Percentiles rank a stretch among this genome's conserved stretches.
These are phyloP conservation scores for Psidium guajava DNA, from an alignment of 345 rosid genomes.

Conservation along the genomic window DNA sequence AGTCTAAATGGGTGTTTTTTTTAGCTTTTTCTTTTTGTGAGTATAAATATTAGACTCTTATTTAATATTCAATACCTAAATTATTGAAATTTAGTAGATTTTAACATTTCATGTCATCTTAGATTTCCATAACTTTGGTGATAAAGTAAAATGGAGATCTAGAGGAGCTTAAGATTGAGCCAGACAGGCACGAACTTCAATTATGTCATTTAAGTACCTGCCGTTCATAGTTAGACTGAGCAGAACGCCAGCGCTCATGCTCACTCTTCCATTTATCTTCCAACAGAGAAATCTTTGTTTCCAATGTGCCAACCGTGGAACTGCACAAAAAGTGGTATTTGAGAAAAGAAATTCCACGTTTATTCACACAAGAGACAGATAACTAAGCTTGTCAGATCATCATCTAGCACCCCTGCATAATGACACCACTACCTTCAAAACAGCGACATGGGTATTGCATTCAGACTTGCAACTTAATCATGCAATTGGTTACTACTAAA, in stretches of 20 bases:
- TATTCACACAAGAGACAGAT: neutral
- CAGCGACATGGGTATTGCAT: neutral
- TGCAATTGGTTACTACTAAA: neutral
- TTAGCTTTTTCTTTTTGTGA: neutral
- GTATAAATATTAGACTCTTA: neutral
- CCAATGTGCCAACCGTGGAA: conserved; percentile 56
- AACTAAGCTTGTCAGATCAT: neutral
- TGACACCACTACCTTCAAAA: neutral
- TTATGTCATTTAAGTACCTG: conserved; percentile 41
- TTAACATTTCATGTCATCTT: neutral
- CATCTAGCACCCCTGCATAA: neutral
- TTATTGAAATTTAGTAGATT: neutral
- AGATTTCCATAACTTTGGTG: neutral
- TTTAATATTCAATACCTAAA: neutral
- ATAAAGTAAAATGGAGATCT: neutral
- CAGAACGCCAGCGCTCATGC: conserved; percentile 67
- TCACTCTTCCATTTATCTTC: conserved; percentile 65
- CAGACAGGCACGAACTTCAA: neutral
- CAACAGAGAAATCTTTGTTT: conserved; percentile 45
- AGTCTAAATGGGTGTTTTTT: neutral
- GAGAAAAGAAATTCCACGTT: neutral
- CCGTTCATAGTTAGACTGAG: conserved; percentile 90
- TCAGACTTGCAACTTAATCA: neutral
- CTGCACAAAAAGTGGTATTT: conserved; percentile 27
- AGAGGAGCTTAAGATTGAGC: neutral